These are phyloP conservation scores for Coprinopsis sp. DNA, from an alignment of 768 basidiomycete genomes.

Conservation along the genomic window DNA sequence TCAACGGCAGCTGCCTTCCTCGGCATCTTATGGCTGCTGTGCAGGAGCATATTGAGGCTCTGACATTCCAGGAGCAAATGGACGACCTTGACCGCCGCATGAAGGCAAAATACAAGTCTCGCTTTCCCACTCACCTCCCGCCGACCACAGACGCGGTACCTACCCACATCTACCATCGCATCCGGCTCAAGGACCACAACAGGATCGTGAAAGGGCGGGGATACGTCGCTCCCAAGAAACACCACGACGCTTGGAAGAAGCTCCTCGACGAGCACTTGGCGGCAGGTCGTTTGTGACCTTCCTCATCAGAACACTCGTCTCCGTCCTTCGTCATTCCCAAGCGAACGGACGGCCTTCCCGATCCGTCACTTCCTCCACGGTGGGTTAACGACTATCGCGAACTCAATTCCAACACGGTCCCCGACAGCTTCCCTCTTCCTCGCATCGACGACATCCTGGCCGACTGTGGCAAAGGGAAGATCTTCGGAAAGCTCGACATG, in stretches of 20 bases:
- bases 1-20: too few relatives aligned
- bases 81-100: too few relatives aligned
- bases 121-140: too few relatives aligned
- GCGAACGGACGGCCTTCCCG: too few relatives aligned
- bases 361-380: conserved; percentile 21
- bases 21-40: too few relatives aligned
- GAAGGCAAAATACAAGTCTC: too few relatives aligned
- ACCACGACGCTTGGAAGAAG: conserved; percentile 21
- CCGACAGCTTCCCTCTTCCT: conserved; percentile 26
- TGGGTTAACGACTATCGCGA: conserved; percentile 33
- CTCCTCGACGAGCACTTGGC: conserved; percentile 27
- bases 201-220: conserved; percentile 13
- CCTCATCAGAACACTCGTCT: conserved; percentile 22
- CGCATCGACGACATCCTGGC: conserved; percentile 26
- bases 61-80: too few relatives aligned
- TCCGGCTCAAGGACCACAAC: conserved; percentile 24
- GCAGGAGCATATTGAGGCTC: too few relatives aligned
- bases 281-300: conserved; percentile 25
- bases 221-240: conserved; percentile 17
- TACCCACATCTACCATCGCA: too few relatives aligned
- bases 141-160: too few relatives aligned
- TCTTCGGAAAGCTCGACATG: conserved; percentile 25
- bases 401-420: conserved; percentile 27
- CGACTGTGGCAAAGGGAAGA: conserved; percentile 29
- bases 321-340: conserved; percentile 37